These are phyloP conservation scores for Stipa capillata DNA, from an alignment of 176 grass and related monocot species.

Conservation along the genomic window DNA sequence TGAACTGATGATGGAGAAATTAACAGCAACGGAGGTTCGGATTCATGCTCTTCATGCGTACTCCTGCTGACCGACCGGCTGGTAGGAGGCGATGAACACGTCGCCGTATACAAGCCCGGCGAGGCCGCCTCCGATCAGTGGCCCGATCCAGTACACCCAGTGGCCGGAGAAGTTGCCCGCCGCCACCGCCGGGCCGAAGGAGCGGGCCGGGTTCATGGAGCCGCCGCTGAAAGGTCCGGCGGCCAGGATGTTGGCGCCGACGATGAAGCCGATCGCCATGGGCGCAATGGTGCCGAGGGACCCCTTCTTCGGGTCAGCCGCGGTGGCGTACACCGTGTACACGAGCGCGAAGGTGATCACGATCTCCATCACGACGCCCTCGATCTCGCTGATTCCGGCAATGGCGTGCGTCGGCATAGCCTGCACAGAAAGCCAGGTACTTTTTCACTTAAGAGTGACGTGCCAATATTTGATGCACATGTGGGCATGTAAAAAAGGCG, in stretches of 20 bases:
- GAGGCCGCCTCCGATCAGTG: constrained; percentile 69
- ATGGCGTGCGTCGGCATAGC: constrained; percentile 70
- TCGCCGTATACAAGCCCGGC: constrained; percentile 71
- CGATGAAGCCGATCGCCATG: constrained; percentile 88
- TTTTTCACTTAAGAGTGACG: neutral
- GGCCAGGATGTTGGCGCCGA: constrained; percentile 83
- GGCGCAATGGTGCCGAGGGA: constrained; percentile 72
- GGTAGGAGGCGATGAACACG: constrained; percentile 75
- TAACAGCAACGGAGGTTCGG: neutral
- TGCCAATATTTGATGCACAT: neutral
- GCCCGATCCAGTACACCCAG: constrained; percentile 96
- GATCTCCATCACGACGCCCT: constrained; percentile 75
- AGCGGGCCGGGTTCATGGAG: constrained; percentile 90
- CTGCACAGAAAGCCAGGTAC: neutral
- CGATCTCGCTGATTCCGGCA: constrained; percentile 54
- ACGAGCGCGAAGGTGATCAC: constrained; percentile 85
- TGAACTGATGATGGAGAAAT: neutral
- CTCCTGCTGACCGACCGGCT: constrained; percentile 45
- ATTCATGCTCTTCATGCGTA: constrained; percentile 22
- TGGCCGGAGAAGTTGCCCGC: constrained; percentile 77
- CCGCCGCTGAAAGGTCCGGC: constrained; percentile 80
- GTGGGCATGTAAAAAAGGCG: neutral
- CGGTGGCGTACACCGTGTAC: constrained; percentile 92
- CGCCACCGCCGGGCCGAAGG: constrained; percentile 67
- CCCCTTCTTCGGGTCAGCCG: constrained; percentile 81